Percentiles rank a stretch among this genome's conserved stretches.
Evolutionary conservation across 768 basidiomycete species (phyloP).

Genomic region (Hericium alpestre): DNA sequence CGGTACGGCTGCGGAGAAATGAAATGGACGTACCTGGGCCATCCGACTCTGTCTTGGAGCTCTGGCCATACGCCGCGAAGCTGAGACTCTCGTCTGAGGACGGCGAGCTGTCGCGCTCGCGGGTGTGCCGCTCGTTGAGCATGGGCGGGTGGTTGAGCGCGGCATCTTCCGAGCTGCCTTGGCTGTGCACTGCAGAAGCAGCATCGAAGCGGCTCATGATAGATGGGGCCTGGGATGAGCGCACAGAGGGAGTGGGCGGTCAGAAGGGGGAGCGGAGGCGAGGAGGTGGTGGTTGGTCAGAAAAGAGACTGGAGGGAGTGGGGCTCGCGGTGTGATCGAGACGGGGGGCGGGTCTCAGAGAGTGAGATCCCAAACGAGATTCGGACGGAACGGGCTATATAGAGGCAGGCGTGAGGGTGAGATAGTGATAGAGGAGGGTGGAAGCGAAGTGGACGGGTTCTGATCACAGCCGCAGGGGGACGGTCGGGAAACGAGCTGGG

Average conservation of each 20-base stretch:
- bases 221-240: slow-evolving; percentile 1
- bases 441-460: slow-evolving; percentile 11
- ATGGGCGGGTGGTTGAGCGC: not conserved
- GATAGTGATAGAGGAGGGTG: slow-evolving; percentile 8
- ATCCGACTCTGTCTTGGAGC: slow-evolving; percentile 6
- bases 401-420: slow-evolving; percentile 8
- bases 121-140: not conserved
- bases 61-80: slow-evolving; percentile 3
- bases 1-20: not conserved
- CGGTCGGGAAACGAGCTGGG: not conserved
- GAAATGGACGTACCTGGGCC: slow-evolving; percentile 3
- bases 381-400: not conserved
- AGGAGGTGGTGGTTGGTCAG: not conserved
- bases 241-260: slow-evolving; percentile 6
- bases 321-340: slow-evolving; percentile 15
- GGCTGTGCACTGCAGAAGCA: slow-evolving; percentile 6
- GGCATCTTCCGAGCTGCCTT: slow-evolving; percentile 8
- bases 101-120: slow-evolving; percentile 7
- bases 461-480: slow-evolving; percentile 8
- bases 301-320: not conserved
- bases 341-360: slow-evolving; percentile 8
- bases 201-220: slow-evolving; percentile 12
- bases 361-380: not conserved
- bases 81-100: slow-evolving; percentile 9
- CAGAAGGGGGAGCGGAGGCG: slow-evolving; percentile 8